Evolutionary conservation across 495 filamentous ascomycete species (phyloP).

Genomic region (Amniculicola lignicola): DNA sequence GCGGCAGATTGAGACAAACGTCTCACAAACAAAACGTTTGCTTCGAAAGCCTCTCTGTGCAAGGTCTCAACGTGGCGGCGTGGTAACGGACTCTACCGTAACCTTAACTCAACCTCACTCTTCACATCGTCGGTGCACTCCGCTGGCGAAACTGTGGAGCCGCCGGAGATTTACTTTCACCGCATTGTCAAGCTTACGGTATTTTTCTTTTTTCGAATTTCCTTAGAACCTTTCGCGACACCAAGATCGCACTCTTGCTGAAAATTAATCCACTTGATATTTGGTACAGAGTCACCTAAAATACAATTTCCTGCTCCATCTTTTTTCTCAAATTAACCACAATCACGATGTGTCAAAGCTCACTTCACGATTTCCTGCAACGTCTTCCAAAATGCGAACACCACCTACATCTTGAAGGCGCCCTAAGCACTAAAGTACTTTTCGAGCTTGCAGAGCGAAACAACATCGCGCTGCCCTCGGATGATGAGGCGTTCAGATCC

Average conservation of each 20-base stretch:
- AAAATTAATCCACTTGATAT: no score
- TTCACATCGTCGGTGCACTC: slow-evolving; percentile 5
- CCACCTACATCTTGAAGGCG: slow-evolving; percentile 74
- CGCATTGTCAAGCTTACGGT: background rate
- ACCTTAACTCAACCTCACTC: slow-evolving; percentile 19
- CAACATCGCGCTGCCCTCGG: slow-evolving; percentile 55
- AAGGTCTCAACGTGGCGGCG: slow-evolving; percentile 18
- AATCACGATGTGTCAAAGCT: slow-evolving; percentile 50
- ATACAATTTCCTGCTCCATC: no score
- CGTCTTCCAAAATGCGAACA: slow-evolving; percentile 76
- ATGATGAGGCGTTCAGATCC: slow-evolving; percentile 59
- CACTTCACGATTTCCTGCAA: slow-evolving; percentile 60
- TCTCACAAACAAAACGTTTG: background rate
- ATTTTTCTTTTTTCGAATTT: background rate
- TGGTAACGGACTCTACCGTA: slow-evolving; percentile 8
- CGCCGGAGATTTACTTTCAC: no score
- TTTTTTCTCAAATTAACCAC: no score
- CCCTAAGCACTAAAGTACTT: slow-evolving; percentile 63
- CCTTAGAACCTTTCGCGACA: no score
- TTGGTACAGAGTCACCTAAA: no score
- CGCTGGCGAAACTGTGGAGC: no score
- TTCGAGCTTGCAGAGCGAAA: slow-evolving; percentile 66
- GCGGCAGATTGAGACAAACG: background rate
- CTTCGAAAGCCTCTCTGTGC: background rate
- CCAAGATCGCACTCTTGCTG: no score